These are phyloP conservation scores for Ilyonectria destructans DNA, from an alignment of 2,329 filamentous ascomycete species.

Conservation along the genomic window DNA sequence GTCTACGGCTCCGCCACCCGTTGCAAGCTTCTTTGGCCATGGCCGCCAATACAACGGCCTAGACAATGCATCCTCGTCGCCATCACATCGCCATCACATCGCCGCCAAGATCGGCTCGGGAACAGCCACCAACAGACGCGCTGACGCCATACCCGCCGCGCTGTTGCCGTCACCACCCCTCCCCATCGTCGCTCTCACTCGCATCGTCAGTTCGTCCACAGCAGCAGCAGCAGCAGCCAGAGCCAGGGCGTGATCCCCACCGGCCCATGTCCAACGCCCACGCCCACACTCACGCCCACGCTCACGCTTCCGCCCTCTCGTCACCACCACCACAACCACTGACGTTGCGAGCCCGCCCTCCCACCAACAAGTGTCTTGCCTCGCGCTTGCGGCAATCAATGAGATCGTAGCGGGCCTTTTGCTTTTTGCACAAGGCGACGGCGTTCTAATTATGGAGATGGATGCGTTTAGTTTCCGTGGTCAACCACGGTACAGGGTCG, in stretches of 20 bases:
- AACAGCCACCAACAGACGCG: conserved; percentile 47
- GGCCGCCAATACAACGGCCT: background rate
- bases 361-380: conserved; percentile 14
- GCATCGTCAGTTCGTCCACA: conserved; percentile 1
- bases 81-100: conserved; percentile 20
- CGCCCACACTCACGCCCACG: conserved; percentile 5
- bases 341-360: background rate
- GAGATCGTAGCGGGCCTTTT: conserved; percentile 8
- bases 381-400: conserved; percentile 37
- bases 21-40: conserved; percentile 14
- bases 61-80: conserved; percentile 27
- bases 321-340: background rate
- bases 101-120: conserved; percentile 38
- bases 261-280: background rate
- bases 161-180: conserved; percentile 4
- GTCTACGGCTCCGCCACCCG: conserved; percentile 26
- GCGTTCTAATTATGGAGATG: conserved; percentile 31
- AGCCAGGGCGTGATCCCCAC: background rate
- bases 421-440: background rate
- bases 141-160: conserved; percentile 49
- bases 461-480: background rate
- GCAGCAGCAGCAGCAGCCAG: background rate
- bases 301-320: conserved; percentile 3
- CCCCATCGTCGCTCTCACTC: conserved; percentile 9
- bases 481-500: conserved; percentile 1